Evolutionary conservation across 2,329 filamentous ascomycete genomes (phyloP), one percentile per base, ranked within the genome.

Genomic region (Ophiocordyceps robertsii): DNA sequence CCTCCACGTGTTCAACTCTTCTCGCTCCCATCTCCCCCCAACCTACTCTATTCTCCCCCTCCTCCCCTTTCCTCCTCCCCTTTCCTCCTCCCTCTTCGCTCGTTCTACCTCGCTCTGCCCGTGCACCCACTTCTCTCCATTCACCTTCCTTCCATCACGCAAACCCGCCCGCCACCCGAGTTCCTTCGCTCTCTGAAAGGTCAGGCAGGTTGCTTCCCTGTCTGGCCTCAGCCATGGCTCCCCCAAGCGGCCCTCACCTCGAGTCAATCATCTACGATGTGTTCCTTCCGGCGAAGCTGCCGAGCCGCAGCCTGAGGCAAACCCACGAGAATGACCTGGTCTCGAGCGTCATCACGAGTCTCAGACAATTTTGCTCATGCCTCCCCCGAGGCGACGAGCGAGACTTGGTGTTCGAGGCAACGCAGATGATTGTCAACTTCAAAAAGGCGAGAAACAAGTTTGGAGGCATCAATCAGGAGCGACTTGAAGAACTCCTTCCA

Each of bases 221-320:
- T 27, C 24, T 27, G 24, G 24, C 24, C 24, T 27, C 24, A 2
- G 9, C 6, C 24, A 27, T 27, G 24, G 24, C 24, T 27, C 24
- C 24, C 24, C 24, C 24, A 6, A 27, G 24, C 24, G 8, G 33
- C 2, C 19, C 36, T 24, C 17, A 37, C 14, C n/a, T 21, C 41
- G 32, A 24, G 16, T 19, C 29, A 12, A 37, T 44, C 19, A 37
- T 47, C 13, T 39, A 43, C 16, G 38, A 47, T 38, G 43, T 44
- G 14, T 40, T 47, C n/a, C 35, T 47, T n/a, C 45, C 43, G 4
- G 37, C 19, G 2, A 38, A 35, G 17, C 40, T 47, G 11, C 43
- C 45, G 7, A n/a, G 19, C 13, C 32, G 35, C 9, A 32, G 33
- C 10, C 13, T 17, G 17, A 31, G 19, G 11, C 2, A 14, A 9